These are phyloP conservation scores for Neoboletus brunneissimus DNA, from an alignment of 768 basidiomycete species.

Conservation along the genomic window DNA sequence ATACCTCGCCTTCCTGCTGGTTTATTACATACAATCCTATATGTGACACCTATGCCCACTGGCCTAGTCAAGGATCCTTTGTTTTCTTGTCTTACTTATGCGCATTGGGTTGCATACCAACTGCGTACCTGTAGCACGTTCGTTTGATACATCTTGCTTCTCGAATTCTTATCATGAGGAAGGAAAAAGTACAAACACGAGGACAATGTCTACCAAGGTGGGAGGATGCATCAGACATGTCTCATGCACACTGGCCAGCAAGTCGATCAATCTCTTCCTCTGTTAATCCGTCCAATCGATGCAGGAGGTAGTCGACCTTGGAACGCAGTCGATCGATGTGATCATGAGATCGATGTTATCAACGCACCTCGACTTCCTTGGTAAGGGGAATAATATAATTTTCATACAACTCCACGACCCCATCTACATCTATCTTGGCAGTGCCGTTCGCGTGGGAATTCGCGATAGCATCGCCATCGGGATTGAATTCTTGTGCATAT, in stretches of 20 bases:
- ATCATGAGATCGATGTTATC: constrained; percentile 9
- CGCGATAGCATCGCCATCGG: constrained; percentile 54
- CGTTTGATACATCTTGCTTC: constrained; percentile 22
- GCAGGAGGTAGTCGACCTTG: constrained; percentile 94
- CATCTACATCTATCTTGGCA: constrained; percentile 86
- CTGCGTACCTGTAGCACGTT: constrained; percentile 25
- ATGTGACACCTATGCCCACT: constrained; percentile 21
- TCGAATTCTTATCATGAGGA: neutral
- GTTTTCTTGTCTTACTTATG: constrained; percentile 23
- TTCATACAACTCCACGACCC: constrained; percentile 90
- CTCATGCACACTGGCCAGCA: constrained; percentile 20
- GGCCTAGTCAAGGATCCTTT: constrained; percentile 15
- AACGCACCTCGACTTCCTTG: constrained; percentile 91
- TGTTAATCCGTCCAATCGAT: constrained; percentile 81
- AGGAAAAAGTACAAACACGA: constrained; percentile 4
- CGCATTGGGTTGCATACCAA: constrained; percentile 22
- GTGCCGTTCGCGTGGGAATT: constrained; percentile 33
- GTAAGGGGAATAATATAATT: constrained; percentile 96
- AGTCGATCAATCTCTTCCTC: constrained; percentile 75
- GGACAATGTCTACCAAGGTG: neutral
- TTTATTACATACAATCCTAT: constrained; percentile 11
- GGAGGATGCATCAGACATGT: neutral
- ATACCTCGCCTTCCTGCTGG: neutral
- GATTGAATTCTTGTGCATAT: constrained; percentile 80
- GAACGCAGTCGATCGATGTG: constrained; percentile 1